Evolutionary conservation across 2,329 filamentous ascomycete genomes (phyloP).

Genomic region (Xylaria digitata): DNA sequence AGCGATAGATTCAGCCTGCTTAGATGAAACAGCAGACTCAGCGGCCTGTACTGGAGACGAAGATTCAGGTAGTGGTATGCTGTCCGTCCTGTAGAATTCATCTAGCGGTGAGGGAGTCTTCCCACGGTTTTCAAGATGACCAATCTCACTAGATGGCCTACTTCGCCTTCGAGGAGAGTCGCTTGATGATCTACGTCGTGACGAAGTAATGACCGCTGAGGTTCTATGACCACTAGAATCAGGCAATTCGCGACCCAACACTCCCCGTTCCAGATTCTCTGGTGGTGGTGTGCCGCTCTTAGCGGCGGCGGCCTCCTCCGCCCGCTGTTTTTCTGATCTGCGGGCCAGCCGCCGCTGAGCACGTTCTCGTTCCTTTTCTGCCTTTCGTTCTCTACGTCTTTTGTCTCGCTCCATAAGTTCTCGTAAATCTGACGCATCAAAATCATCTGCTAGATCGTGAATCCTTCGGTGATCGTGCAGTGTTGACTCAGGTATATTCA

Average conservation of each 20-base stretch:
- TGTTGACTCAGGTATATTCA: conserved; percentile 70
- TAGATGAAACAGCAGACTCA: conserved; percentile 21
- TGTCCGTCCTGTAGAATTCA: conserved; percentile 64
- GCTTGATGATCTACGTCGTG: conserved; percentile 60
- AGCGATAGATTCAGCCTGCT: conserved; percentile 33
- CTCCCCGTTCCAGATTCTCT: conserved; percentile 69
- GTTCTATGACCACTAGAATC: conserved; percentile 68
- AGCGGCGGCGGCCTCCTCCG: conserved; percentile 66
- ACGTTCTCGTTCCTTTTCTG: conserved; percentile 73
- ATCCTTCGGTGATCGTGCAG: conserved; percentile 71
- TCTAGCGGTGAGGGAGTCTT: conserved; percentile 52
- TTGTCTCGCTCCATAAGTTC: conserved; percentile 92
- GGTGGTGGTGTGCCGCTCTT: conserved; percentile 63
- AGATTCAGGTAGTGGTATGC: conserved; percentile 53
- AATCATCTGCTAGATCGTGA: conserved; percentile 81
- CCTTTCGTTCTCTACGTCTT: conserved; percentile 80
- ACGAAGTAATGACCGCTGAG: conserved; percentile 67
- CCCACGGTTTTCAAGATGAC: conserved; percentile 39
- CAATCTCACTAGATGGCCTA: conserved; percentile 39
- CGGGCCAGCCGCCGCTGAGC: conserved; percentile 73
- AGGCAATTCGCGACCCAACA: conserved; percentile 67
- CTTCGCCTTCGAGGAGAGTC: conserved; percentile 51
- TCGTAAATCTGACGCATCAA: conserved; percentile 85
- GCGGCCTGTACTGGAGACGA: conserved; percentile 35
- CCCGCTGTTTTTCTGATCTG: conserved; percentile 73